These are phyloP conservation scores for Komagataella kurtzmanii DNA, from an alignment of 805 yeast genomes.

Conservation along the genomic window DNA sequence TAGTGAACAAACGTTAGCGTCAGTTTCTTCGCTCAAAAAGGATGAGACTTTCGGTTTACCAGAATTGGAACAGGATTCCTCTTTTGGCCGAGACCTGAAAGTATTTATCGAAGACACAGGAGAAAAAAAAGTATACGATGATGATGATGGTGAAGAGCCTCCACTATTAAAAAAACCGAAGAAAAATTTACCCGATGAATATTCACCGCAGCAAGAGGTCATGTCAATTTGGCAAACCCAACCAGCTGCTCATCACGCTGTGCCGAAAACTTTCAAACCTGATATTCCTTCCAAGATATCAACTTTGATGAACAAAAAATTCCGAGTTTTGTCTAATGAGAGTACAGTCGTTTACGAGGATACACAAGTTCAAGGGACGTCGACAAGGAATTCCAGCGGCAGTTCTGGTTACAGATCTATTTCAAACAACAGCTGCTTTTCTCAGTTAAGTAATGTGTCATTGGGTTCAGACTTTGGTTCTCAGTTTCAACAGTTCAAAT, in stretches of 20 bases:
- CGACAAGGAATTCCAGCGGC: neutral
- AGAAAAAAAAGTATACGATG: neutral
- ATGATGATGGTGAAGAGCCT: neutral
- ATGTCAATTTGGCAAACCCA: conserved; percentile 21
- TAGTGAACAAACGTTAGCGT: neutral
- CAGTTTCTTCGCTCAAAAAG: neutral
- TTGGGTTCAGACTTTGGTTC: neutral
- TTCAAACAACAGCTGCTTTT: neutral
- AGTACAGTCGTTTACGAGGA: neutral
- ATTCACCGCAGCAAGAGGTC: conserved; percentile 14
- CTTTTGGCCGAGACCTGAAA: neutral
- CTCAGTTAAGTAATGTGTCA: neutral
- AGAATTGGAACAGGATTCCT: neutral
- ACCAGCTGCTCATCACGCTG: conserved; percentile 3
- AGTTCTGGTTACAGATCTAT: neutral
- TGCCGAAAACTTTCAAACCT: neutral
- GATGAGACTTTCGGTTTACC: neutral
- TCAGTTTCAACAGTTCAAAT: neutral
- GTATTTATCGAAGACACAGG: neutral
- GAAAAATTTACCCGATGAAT: conserved; percentile 5
- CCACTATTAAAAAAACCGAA: neutral
- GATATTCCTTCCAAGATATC: neutral
- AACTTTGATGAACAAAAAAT: neutral
- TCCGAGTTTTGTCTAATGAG: neutral
- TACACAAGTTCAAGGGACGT: neutral